Evolutionary conservation across 2,329 filamentous ascomycete species (phyloP), one percentile per base, ranked within the genome.

Genomic region (Alternaria novae-zelandiae): DNA sequence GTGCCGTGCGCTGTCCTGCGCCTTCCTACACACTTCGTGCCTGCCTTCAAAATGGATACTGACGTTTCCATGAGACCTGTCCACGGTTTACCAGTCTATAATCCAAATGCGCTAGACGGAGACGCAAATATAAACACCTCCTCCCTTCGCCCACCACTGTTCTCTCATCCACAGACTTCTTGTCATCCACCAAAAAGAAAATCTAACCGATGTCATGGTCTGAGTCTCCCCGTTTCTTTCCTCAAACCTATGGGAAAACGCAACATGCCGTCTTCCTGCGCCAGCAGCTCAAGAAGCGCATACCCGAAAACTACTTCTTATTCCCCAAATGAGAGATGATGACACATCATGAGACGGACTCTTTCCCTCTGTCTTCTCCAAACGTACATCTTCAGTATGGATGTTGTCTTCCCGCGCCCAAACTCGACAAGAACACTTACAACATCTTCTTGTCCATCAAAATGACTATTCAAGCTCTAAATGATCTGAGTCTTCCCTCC

Each of bases 71-170:
- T 41, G 32, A 41, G 32, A 41, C 15, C 15, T 41, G 15, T 17
- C 32, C 5, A 41, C 2, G 4, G 8, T 8, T 41, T 3, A 6
- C 2, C 2, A 41, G 4, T 0, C 15, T 41, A 17, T n/a, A 10
- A 8, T 4, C 10, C 15, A 10, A 3, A 1, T 41, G 36, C 36
- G 15, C 36, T 41, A 41, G n/a, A 41, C 36, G 9, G 5, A 41
- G 9, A 41, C 36, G 36, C 1, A 1, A 17, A 41, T 41, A 41
- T 11, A 41, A 41, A 41, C n/a, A 17, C 36, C 5, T 17, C 9
- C 9, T 41, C 15, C 2, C 15, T 3, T 41, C 15, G 8, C 2
- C 15, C 0, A 41, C 32, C 0, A n/a, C 0, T n/a, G 7, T 10
- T 41, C 32, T 41, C 32, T n/a, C 2, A n/a, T 41, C 8, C 4